phyloP scores from a whole-genome alignment of 2,329 filamentous ascomycete species.

The Diaporthe helianthi region DNA sequence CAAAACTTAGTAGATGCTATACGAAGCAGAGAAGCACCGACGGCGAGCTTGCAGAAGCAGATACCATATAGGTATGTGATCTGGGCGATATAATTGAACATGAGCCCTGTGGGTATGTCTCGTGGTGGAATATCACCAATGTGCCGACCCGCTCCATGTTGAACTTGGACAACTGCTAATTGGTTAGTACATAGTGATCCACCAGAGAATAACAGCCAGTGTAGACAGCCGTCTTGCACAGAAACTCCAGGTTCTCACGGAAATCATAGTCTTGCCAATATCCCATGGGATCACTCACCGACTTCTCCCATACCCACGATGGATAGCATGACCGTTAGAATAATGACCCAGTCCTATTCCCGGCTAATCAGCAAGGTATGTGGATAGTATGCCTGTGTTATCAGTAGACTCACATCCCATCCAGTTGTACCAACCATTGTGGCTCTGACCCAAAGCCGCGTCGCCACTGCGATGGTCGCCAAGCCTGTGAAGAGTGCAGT shows the following conservation, averaged over 20 bases:
- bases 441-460: constrained; percentile 7
- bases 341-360: not conserved
- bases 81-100: constrained; percentile 53
- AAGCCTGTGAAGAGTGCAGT: not conserved
- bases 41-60: constrained; percentile 51
- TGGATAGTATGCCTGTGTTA: not conserved
- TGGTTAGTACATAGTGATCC: not conserved
- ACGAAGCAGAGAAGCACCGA: constrained; percentile 50
- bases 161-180: not conserved
- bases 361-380: not conserved
- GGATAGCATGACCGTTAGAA: not conserved
- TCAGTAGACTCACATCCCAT: constrained; percentile 4
- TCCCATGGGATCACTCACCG: constrained; percentile 8
- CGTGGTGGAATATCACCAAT: constrained; percentile 48
- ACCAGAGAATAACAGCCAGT: not conserved
- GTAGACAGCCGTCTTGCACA: no score
- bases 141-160: constrained; percentile 46
- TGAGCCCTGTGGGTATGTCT: constrained; percentile 47
- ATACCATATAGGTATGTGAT: constrained; percentile 52
- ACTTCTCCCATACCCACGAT: constrained; percentile 8
- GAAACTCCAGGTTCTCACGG: not conserved
- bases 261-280: not conserved
- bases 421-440: constrained; percentile 11
- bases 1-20: constrained; percentile 48
- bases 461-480: not conserved